Percentiles rank a stretch among this genome's conserved stretches.
These are phyloP conservation scores for Notholithocarpus densiflorus DNA, from an alignment of 306 rosid genomes.

Conservation along the genomic window DNA sequence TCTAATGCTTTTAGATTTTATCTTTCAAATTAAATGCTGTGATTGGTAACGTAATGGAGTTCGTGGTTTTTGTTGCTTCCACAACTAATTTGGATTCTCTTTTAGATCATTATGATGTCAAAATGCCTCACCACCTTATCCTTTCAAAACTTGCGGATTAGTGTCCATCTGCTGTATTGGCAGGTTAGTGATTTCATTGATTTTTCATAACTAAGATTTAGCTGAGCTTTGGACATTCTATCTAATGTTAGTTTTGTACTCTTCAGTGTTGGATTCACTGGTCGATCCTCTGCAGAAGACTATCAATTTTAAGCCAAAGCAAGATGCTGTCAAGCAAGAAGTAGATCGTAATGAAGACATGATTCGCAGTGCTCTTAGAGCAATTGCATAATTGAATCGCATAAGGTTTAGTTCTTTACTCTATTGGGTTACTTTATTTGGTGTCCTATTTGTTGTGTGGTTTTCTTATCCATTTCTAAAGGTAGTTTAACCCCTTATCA, in stretches of 20 bases:
- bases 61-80: neutral
- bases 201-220: neutral
- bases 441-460: neutral
- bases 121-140: slow-evolving; percentile 98
- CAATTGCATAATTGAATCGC: slow-evolving; percentile 84
- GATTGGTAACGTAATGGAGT: too few species aligned
- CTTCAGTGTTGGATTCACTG: slow-evolving; percentile 83
- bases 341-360: slow-evolving; percentile 99
- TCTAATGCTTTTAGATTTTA: too few species aligned
- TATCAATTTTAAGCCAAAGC: slow-evolving; percentile 91
- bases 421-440: slow-evolving; percentile 1
- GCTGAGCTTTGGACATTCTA: neutral
- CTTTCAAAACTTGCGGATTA: slow-evolving; percentile 93
- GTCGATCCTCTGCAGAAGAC: slow-evolving; percentile 97
- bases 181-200: slow-evolving; percentile 55
- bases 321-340: slow-evolving; percentile 97
- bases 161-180: slow-evolving; percentile 91
- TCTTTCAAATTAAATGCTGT: too few species aligned
- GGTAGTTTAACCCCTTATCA: neutral
- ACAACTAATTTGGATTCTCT: neutral
- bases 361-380: slow-evolving; percentile 97
- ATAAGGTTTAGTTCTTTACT: slow-evolving; percentile 62
- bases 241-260: slow-evolving; percentile 21
- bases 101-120: slow-evolving; percentile 95
- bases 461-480: neutral